These are phyloP conservation scores for Pseudomonodictys pantanalensis DNA, from an alignment of 495 filamentous ascomycete species.

Conservation along the genomic window DNA sequence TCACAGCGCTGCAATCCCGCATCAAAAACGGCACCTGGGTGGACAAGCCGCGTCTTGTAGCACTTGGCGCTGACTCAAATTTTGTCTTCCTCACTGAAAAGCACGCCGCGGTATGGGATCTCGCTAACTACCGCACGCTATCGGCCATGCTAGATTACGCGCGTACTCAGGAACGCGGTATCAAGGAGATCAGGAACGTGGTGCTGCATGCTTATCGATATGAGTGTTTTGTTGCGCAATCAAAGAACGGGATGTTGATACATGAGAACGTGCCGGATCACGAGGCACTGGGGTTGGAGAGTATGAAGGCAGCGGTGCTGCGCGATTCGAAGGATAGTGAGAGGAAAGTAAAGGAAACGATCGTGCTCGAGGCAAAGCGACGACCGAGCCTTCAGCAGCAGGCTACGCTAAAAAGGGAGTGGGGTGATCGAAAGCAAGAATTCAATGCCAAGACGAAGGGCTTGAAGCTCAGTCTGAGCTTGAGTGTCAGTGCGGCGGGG, in stretches of 20 bases:
- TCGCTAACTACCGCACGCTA: constrained; percentile 12
- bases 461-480: constrained; percentile 13
- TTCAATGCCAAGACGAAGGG: constrained; percentile 1
- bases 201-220: constrained; percentile 25
- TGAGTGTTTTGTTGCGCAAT: constrained; percentile 20
- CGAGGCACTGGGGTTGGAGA: not conserved
- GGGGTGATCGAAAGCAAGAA: constrained; percentile 6
- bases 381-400: constrained; percentile 3
- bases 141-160: constrained; percentile 12
- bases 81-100: constrained; percentile 25
- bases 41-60: constrained; percentile 28
- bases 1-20: constrained; percentile 17
- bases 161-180: constrained; percentile 6
- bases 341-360: not conserved
- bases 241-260: constrained; percentile 14
- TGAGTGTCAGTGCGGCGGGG: constrained; percentile 10
- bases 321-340: constrained; percentile 1
- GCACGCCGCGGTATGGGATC: constrained; percentile 20
- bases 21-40: constrained; percentile 14
- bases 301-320: constrained; percentile 5
- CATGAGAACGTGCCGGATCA: constrained; percentile 17
- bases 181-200: constrained; percentile 12
- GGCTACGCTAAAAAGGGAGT: constrained; percentile 6
- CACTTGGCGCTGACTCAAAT: constrained; percentile 16
- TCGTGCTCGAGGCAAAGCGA: not conserved